These are phyloP conservation scores for Lipomyces orientalis DNA, from an alignment of 805 yeast genomes.

Conservation along the genomic window DNA sequence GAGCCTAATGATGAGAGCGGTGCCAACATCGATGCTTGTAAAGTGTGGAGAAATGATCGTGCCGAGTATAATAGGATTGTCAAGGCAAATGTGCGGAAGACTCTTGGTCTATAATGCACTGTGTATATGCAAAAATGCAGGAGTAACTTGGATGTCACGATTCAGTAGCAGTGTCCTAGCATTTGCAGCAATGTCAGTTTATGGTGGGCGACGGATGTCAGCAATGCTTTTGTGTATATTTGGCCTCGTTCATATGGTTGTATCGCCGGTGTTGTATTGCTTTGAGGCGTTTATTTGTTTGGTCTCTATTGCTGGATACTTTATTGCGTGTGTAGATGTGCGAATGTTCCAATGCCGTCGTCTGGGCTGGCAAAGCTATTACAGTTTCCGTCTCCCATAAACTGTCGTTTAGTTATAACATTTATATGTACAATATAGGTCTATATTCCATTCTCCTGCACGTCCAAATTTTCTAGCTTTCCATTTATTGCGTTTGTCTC, in stretches of 20 bases:
- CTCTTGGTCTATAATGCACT: constrained; percentile 63
- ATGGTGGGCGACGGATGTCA: not conserved
- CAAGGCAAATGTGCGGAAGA: constrained; percentile 66
- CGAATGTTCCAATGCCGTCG: not conserved
- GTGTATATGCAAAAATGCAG: not conserved
- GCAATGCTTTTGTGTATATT: not conserved
- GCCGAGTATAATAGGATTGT: constrained; percentile 70
- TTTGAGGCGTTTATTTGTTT: not conserved
- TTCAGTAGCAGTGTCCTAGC: not conserved
- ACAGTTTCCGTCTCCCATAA: not conserved
- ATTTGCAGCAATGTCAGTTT: not conserved
- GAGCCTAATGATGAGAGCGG: constrained; percentile 97
- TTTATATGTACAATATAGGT: not conserved
- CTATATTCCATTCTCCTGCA: constrained; percentile 9
- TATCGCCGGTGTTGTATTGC: not conserved
- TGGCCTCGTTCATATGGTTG: not conserved
- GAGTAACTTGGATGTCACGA: not conserved
- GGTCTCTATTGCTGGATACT: not conserved
- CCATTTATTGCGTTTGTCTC: constrained; percentile 6
- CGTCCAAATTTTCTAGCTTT: constrained; percentile 17
- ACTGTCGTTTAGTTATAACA: not conserved
- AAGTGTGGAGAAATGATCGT: constrained; percentile 88
- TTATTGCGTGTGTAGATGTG: not conserved
- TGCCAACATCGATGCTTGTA: constrained; percentile 81
- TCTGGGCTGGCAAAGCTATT: not conserved